phyloP scores from a whole-genome alignment of 129 eudicot genomes.

The Chrysanthemum seticuspe region DNA sequence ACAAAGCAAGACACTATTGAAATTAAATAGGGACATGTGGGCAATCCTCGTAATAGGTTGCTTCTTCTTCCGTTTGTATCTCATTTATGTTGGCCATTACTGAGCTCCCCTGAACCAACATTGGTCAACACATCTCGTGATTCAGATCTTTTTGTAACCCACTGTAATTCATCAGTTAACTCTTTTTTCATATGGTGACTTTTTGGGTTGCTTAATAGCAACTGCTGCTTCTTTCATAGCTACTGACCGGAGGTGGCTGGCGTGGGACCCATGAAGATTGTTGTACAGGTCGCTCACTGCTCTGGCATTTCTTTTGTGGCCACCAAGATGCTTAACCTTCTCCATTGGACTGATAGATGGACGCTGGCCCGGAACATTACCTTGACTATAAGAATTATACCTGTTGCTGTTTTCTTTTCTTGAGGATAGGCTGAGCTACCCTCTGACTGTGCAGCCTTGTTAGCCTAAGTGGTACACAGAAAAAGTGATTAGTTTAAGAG shows the following conservation, averaged over 20 bases:
- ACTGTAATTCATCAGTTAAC: slow-evolving; percentile 62
- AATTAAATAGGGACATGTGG: too few relatives aligned
- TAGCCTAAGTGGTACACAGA: slow-evolving; percentile 49
- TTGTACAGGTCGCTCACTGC: slow-evolving; percentile 48
- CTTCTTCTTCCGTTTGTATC: too few relatives aligned
- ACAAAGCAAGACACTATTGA: too few relatives aligned
- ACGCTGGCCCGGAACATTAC: slow-evolving; percentile 29
- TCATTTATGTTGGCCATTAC: neutral
- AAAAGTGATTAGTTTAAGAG: neutral
- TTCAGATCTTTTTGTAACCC: slow-evolving; percentile 64
- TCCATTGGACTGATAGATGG: slow-evolving; percentile 42
- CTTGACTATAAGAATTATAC: slow-evolving; percentile 31
- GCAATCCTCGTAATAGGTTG: too few relatives aligned
- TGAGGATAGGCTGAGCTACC: slow-evolving; percentile 40
- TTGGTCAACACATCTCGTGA: slow-evolving; percentile 47
- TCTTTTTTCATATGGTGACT: too few relatives aligned
- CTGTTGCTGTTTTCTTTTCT: slow-evolving; percentile 31
- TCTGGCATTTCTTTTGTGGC: slow-evolving; percentile 48
- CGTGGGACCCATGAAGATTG: slow-evolving; percentile 49
- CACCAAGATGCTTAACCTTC: slow-evolving; percentile 61
- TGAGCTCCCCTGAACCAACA: slow-evolving; percentile 40
- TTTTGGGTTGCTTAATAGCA: slow-evolving; percentile 57
- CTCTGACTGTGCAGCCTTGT: slow-evolving; percentile 61
- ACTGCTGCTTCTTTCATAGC: too few relatives aligned
- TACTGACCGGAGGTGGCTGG: too few relatives aligned